A percentile compares a stretch with the other conserved stretches of the same genome.
Evolutionary conservation across 805 yeast species (phyloP).

Genomic region (Suhomyces sp.): DNA sequence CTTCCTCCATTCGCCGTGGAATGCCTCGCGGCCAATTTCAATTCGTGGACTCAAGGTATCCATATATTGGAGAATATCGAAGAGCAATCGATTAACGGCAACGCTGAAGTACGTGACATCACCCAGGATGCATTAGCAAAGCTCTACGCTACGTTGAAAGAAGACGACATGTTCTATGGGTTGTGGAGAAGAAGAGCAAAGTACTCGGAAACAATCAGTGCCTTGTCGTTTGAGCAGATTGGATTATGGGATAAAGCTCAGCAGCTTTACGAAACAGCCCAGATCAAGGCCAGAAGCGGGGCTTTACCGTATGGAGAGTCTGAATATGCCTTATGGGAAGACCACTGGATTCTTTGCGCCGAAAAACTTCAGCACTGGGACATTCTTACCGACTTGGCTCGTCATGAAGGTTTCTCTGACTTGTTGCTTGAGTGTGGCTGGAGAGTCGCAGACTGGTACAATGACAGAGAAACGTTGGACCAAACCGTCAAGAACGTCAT

Average conservation of each 20-base stretch:
- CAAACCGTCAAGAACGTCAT: slow-evolving; percentile 92
- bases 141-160: slow-evolving; percentile 82
- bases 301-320: slow-evolving; percentile 93
- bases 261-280: slow-evolving; percentile 93
- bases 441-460: slow-evolving; percentile 98
- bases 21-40: slow-evolving; percentile 79
- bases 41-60: slow-evolving; percentile 89
- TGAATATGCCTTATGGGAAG: slow-evolving; percentile 97
- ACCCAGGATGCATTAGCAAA: slow-evolving; percentile 90
- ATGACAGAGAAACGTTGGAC: slow-evolving; percentile 90
- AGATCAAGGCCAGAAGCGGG: slow-evolving; percentile 93
- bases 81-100: slow-evolving; percentile 55
- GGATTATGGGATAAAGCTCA: slow-evolving; percentile 95
- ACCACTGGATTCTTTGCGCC: slow-evolving; percentile 96
- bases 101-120: slow-evolving; percentile 73
- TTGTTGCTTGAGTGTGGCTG: slow-evolving; percentile 96
- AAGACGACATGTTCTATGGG: slow-evolving; percentile 96
- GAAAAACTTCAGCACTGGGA: slow-evolving; percentile 99
- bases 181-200: slow-evolving; percentile 96
- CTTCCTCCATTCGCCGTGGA: slow-evolving; percentile 93
- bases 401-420: slow-evolving; percentile 97
- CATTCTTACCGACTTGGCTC: slow-evolving; percentile 89
- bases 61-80: slow-evolving; percentile 76
- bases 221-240: slow-evolving; percentile 89
- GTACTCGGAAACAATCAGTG: slow-evolving; percentile 88